Evolutionary conservation across 768 basidiomycete genomes (phyloP), one percentile per base, ranked within the genome.

Genomic region (Lactarius vividus): DNA sequence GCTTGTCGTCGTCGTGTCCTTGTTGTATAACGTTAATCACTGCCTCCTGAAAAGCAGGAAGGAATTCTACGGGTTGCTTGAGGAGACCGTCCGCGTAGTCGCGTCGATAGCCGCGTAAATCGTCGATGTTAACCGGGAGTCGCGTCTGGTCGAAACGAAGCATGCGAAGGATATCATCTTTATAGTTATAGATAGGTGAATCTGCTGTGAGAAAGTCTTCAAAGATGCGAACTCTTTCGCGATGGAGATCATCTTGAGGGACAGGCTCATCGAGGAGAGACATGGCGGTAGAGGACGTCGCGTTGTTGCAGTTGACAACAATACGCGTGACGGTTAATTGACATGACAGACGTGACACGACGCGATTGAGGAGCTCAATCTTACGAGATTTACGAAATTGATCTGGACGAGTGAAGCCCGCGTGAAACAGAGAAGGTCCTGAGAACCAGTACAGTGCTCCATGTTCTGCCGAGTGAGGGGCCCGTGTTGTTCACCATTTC

Each of bases 71-170:
- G 1, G 97, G 97, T 42, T 93, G 85, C 74, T 92, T 93, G 62
- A 99, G 83, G 29, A 98, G 82, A 0, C 95, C 94, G 71, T 94
- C 89, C 6, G 92, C 88, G 63, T 87, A 91, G 68, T 92, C 88
- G 74, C 95, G 87, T 75, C 92, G 86, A 76, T 93, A 92, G 77
- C 94, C 93, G 78, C 96, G 89, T 72, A 98, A 79, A 79, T 98
- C 94, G 76, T 98, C 96, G 71, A 98, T 84, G 77, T 97, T 98
- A 75, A 99, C 86, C 72, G 96, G 87, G 72, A 98, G 88, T 75
- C 97, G 87, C 73, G 92, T 88, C 74, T 89, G 87, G 72, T 91
- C 89, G 23, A 83, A 81, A 63, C 91, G 87, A 57, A 98, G 84
- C 87, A 98, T 86, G 71, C 87, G 85, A 54, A 84, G 81, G 69